Base-by-base conservation (phyloP, 164 flowering plant genomes). In the Magnolia changhungtana region DNA sequence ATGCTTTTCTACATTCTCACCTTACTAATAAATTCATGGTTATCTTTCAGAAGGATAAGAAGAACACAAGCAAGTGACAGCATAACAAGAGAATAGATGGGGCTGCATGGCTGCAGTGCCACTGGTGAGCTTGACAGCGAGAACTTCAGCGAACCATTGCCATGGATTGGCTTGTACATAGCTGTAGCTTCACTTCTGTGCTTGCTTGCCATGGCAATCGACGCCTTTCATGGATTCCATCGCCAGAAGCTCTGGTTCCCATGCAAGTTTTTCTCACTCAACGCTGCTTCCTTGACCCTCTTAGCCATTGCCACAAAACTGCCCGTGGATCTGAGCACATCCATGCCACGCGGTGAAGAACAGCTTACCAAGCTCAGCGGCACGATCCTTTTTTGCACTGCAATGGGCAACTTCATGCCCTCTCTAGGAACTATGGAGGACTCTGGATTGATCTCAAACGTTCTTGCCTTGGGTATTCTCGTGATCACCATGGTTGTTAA, bases 301-400 rank as follows among this genome's bases (percentile, higher is more conserved):
- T 78, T 91, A 2, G 77, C 83, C 8, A 87, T 88, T 1, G 89
- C 90, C 10, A 75, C 80, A 64, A 90, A 91, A 37, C 80, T 91
- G 16, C 87, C 91, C 0, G 81, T 90, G 51, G 96, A 91, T 80
- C 87, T 90, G 8, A 90, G 88, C 52, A 87, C 92, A 9, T 21
- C 89, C 37, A 88, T 91, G 92, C 90, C 89, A 20, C 63, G 84
- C 7, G 52, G 78, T 45, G 76, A 82, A 4, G 91, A 91, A 67
- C 93, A 90, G 83, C 85, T 89, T 0, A 77, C 89, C 5, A 91
- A 91, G 63, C 89, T 90, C 59, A 89, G 90, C 84, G 84, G 88
- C 78, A 64, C 84, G 0, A 88, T 77, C 70, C 72, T 91, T 65
- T 75, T 89, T 72, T 90, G 90, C 74, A 85, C 85, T 0, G 80